These are phyloP conservation scores for Suillus subalutaceus DNA, from an alignment of 768 basidiomycete species.

Conservation along the genomic window DNA sequence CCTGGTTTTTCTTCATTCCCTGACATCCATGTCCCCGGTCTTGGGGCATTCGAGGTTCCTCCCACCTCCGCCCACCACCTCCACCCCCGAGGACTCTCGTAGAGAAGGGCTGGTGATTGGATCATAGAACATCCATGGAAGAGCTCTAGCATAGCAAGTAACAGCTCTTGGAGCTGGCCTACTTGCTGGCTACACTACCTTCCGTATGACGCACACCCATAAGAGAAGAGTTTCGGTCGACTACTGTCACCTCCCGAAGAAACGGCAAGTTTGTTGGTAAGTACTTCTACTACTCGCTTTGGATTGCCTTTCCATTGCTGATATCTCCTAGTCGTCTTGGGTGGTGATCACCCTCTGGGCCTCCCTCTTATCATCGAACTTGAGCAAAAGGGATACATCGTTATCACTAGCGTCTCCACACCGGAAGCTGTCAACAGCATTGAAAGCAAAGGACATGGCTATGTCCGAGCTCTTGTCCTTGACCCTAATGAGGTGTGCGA, in stretches of 20 bases:
- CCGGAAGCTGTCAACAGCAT: slow-evolving; percentile 65
- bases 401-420: slow-evolving; percentile 76
- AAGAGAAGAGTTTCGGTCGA: slow-evolving; percentile 24
- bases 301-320: neutral
- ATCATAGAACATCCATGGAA: slow-evolving; percentile 62
- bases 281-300: slow-evolving; percentile 15
- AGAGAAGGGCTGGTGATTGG: slow-evolving; percentile 54
- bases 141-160: slow-evolving; percentile 51
- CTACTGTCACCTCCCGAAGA: slow-evolving; percentile 39
- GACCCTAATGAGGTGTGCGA: slow-evolving; percentile 71
- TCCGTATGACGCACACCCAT: slow-evolving; percentile 25
- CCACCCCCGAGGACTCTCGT: slow-evolving; percentile 48
- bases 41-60: slow-evolving; percentile 75
- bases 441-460: slow-evolving; percentile 71
- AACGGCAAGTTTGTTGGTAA: slow-evolving; percentile 50
- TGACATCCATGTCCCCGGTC: slow-evolving; percentile 61
- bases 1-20: slow-evolving; percentile 43
- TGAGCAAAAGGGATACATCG: slow-evolving; percentile 80
- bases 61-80: slow-evolving; percentile 62
- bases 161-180: slow-evolving; percentile 66
- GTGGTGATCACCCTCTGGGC: slow-evolving; percentile 75
- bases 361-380: slow-evolving; percentile 74
- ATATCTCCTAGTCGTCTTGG: slow-evolving; percentile 64
- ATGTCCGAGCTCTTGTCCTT: slow-evolving; percentile 78
- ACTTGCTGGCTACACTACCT: slow-evolving; percentile 54